phyloP scores from a whole-genome alignment of 1,139 yeast species.

The Taphrina wiesneri region DNA sequence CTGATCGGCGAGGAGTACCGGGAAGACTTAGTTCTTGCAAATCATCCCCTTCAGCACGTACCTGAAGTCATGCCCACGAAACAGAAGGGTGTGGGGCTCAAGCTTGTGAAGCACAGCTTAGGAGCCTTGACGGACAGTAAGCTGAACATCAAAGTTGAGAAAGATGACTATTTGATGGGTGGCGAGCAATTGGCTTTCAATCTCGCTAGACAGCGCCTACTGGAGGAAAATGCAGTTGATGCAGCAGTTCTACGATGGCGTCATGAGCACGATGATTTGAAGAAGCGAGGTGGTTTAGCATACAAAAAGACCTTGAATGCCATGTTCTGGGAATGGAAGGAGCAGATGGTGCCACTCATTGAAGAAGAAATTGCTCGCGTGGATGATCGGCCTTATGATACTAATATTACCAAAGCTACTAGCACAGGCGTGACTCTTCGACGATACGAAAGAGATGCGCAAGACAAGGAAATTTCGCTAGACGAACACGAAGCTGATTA shows the following conservation, averaged over 20 bases:
- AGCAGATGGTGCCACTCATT: constrained; percentile 67
- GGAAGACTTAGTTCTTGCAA: constrained; percentile 12
- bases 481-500: constrained; percentile 26
- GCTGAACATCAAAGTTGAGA: constrained; percentile 49
- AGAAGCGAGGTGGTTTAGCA: constrained; percentile 59
- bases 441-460: not conserved
- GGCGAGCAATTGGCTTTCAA: constrained; percentile 46
- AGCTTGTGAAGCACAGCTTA: constrained; percentile 40
- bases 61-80: constrained; percentile 53
- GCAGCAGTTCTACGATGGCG: constrained; percentile 90
- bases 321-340: constrained; percentile 75
- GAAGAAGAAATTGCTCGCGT: constrained; percentile 59
- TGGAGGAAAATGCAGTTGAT: constrained; percentile 78
- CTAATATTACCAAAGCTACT: not conserved
- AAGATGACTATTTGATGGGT: constrained; percentile 50
- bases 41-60: constrained; percentile 31
- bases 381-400: constrained; percentile 30
- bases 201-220: constrained; percentile 67
- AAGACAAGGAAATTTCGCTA: not conserved
- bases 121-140: constrained; percentile 48
- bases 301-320: constrained; percentile 65
- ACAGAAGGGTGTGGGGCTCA: constrained; percentile 39
- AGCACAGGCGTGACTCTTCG: constrained; percentile 36
- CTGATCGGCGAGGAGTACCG: constrained; percentile 45
- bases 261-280: constrained; percentile 71